Evolutionary conservation across 768 basidiomycete genomes (phyloP).

Genomic region (Leucocoprinus sp.): DNA sequence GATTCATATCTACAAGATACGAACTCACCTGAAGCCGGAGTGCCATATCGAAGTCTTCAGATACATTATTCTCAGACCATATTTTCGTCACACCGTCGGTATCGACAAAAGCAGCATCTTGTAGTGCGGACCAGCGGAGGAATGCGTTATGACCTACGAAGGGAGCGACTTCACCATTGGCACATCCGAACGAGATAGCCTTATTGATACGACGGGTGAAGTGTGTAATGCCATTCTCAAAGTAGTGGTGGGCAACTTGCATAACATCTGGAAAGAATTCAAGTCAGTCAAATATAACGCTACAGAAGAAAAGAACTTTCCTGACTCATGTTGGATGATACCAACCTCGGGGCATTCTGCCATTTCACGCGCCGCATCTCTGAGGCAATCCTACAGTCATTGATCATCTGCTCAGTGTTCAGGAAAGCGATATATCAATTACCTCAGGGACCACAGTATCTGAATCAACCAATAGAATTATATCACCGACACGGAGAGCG

Average conservation of each 20-base stretch:
- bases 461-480: constrained; percentile 78
- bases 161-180: constrained; percentile 76
- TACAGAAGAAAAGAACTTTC: constrained; percentile 23
- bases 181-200: constrained; percentile 70
- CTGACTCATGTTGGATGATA: constrained; percentile 87
- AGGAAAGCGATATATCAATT: neutral
- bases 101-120: constrained; percentile 77
- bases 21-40: constrained; percentile 43
- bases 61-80: constrained; percentile 79
- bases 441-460: constrained; percentile 75
- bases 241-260: constrained; percentile 85
- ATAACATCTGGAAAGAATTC: constrained; percentile 73
- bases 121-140: constrained; percentile 81
- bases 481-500: constrained; percentile 66
- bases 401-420: neutral
- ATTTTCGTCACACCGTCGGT: constrained; percentile 53
- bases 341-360: constrained; percentile 74
- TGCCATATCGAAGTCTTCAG: constrained; percentile 82
- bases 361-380: constrained; percentile 84
- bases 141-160: constrained; percentile 89
- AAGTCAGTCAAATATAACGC: constrained; percentile 7
- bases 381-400: constrained; percentile 63
- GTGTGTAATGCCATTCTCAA: constrained; percentile 84
- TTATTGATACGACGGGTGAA: constrained; percentile 86
- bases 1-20: neutral